phyloP scores from a whole-genome alignment of 768 basidiomycete species.

The Podaxis sp. region DNA sequence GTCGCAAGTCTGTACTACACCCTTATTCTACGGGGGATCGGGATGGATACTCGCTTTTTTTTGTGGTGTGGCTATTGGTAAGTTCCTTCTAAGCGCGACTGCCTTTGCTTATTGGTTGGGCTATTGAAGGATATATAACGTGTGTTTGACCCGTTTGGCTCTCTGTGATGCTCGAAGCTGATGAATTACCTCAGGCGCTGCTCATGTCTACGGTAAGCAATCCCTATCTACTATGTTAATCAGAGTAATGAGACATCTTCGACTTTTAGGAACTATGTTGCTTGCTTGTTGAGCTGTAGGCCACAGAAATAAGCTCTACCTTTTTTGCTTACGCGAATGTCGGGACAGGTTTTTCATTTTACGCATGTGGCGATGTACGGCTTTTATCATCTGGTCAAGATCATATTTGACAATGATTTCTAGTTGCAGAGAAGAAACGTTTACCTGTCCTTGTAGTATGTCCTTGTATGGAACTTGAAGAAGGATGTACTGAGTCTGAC shows the following conservation, averaged over 20 bases:
- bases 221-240: too few relatives aligned
- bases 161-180: not conserved
- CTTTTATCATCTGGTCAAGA: not conserved
- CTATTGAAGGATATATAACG: not conserved
- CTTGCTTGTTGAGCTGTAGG: constrained; percentile 1
- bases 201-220: not conserved
- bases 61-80: too few relatives aligned
- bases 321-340: too few relatives aligned
- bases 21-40: too few relatives aligned
- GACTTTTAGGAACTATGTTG: not conserved
- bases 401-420: not conserved
- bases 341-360: not conserved
- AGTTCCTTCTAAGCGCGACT: too few relatives aligned
- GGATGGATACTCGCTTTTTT: too few relatives aligned
- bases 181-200: not conserved
- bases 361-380: constrained; percentile 3
- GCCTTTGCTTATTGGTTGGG: not conserved
- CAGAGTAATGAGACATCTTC: not conserved
- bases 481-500: too few relatives aligned
- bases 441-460: not conserved
- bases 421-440: constrained; percentile 1
- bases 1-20: too few relatives aligned
- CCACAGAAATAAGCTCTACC: not conserved
- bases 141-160: not conserved
- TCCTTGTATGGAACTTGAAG: not conserved